Conservation (phyloP, 2,329 filamentous ascomycete genomes). For the Raffaelea arxii region DNA sequence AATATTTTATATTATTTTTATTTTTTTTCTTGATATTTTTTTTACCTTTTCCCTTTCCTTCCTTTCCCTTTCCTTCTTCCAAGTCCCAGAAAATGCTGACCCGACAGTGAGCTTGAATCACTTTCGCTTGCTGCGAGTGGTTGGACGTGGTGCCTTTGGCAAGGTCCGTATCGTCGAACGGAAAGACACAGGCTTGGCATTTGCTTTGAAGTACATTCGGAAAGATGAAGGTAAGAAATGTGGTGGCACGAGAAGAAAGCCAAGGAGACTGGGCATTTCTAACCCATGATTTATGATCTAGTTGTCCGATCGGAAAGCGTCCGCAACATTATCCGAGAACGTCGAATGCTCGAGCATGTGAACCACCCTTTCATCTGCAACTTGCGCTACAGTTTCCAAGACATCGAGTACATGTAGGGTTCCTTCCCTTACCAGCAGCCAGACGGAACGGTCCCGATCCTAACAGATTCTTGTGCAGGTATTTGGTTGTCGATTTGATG, state of each 20-base stretch:
- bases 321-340: conserved; percentile 93
- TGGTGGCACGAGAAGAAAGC: no score
- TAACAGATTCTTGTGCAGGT: conserved; percentile 48
- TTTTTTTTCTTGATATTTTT: no score
- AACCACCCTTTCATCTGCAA: conserved; percentile 98
- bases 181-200: conserved; percentile 88
- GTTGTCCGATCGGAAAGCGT: conserved; percentile 97
- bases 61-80: no score
- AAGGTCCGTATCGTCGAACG: conserved; percentile 98
- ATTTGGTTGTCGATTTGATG: conserved; percentile 97
- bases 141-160: conserved; percentile 95
- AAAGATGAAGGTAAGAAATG: conserved; percentile 80
- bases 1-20: no score
- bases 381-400: conserved; percentile 96
- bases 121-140: conserved; percentile 88
- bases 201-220: conserved; percentile 94
- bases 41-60: no score
- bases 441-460: neutral
- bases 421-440: no score
- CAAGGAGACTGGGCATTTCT: neutral
- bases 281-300: no score
- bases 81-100: no score
- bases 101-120: conserved; percentile 84
- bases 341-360: conserved; percentile 94
- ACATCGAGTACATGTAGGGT: conserved; percentile 95